Conservation (phyloP, 2,329 filamentous ascomycete species). For the Aureobasidium sp. region DNA sequence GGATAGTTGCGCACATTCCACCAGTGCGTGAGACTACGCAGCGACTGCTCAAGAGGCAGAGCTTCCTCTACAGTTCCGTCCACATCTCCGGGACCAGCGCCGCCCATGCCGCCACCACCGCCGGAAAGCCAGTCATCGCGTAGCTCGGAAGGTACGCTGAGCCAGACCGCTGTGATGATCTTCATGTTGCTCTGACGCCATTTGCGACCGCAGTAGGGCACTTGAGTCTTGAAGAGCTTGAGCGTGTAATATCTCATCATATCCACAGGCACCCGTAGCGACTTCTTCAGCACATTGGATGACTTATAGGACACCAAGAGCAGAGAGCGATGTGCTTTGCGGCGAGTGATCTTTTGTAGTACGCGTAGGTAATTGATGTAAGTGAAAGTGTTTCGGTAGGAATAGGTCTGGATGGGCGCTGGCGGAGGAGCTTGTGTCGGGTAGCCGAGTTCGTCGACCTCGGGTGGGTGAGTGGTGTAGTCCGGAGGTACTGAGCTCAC, state of each 20-base stretch:
- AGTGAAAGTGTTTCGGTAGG: slow-evolving; percentile 89
- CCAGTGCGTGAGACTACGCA: slow-evolving; percentile 88
- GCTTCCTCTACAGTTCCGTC: slow-evolving; percentile 92
- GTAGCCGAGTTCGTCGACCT: slow-evolving; percentile 82
- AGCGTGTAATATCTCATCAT: slow-evolving; percentile 86
- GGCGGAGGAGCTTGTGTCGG: slow-evolving; percentile 62
- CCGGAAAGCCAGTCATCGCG: slow-evolving; percentile 92
- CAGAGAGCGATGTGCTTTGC: slow-evolving; percentile 89
- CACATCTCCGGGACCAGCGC: slow-evolving; percentile 50
- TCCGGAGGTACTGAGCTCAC: slow-evolving; percentile 30
- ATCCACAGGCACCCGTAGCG: slow-evolving; percentile 81
- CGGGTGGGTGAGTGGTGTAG: slow-evolving; percentile 34
- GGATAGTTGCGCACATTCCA: slow-evolving; percentile 79
- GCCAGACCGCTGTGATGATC: slow-evolving; percentile 92
- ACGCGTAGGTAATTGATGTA: slow-evolving; percentile 91
- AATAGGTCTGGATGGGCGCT: slow-evolving; percentile 79
- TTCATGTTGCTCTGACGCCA: slow-evolving; percentile 99
- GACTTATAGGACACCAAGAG: slow-evolving; percentile 94
- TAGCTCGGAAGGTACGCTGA: slow-evolving; percentile 86
- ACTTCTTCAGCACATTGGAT: slow-evolving; percentile 82
- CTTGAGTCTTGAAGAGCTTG: slow-evolving; percentile 97
- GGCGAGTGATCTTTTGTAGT: slow-evolving; percentile 94
- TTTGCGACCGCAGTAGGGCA: slow-evolving; percentile 94
- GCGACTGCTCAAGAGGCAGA: slow-evolving; percentile 80
- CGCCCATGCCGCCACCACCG: slow-evolving; percentile 40